Percentiles rank a stretch among this genome's conserved stretches.
Conservation (phyloP, 2,329 filamentous ascomycete genomes). For the Pestalotiopsis sp. region DNA sequence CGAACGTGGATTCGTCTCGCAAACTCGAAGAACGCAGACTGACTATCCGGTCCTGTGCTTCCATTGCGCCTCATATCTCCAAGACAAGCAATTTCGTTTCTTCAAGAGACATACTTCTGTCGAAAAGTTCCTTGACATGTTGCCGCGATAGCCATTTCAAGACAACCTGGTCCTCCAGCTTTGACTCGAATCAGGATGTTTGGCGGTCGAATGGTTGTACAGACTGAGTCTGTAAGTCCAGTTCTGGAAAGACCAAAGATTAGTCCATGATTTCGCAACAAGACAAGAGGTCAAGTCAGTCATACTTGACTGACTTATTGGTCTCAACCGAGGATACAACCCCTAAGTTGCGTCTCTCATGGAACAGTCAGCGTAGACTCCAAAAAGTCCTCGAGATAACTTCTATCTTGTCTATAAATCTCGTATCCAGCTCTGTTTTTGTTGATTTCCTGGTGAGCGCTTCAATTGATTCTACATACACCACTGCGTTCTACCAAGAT, state of each 20-base stretch:
- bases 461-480: background rate
- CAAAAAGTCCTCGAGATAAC: background rate
- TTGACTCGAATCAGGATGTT: background rate
- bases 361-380: background rate
- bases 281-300: background rate
- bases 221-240: background rate
- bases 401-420: background rate
- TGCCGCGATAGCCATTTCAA: background rate
- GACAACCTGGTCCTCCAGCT: background rate
- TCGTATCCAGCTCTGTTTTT: background rate
- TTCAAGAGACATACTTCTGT: background rate
- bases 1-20: background rate
- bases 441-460: background rate
- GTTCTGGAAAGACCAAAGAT: background rate
- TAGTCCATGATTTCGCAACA: background rate
- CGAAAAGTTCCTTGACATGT: background rate
- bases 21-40: background rate
- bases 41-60: background rate
- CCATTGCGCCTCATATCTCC: background rate
- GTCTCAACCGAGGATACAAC: background rate
- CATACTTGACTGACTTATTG: background rate
- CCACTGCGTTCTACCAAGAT: background rate
- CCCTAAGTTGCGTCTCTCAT: background rate
- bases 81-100: background rate
- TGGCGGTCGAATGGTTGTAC: background rate